Evolutionary conservation across 2,329 filamentous ascomycete species (phyloP).

Genomic region (Neospermospora avenae): DNA sequence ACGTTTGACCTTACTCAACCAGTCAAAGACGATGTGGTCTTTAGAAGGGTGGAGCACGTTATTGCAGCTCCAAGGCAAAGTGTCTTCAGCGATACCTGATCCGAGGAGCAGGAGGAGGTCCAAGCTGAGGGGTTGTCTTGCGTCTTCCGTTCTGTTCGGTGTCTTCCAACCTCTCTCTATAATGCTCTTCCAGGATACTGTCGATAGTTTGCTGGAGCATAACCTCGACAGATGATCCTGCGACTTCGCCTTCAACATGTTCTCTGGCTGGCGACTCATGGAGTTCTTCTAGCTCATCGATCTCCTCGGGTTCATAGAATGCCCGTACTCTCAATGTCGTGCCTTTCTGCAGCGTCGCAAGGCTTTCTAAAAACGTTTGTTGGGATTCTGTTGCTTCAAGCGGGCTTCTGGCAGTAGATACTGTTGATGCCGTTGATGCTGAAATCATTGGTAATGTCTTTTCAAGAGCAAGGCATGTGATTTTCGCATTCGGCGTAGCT

Average conservation of each 20-base stretch:
- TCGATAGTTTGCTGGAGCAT: conserved; percentile 9
- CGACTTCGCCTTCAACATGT: not conserved
- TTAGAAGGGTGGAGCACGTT: too few relatives aligned
- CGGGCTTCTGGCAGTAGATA: not conserved
- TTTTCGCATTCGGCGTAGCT: not conserved
- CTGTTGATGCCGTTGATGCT: not conserved
- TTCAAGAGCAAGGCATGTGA: not conserved
- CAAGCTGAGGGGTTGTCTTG: not conserved
- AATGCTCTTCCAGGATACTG: conserved; percentile 3
- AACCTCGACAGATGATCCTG: not conserved
- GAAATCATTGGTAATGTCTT: not conserved
- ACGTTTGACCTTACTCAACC: too few relatives aligned
- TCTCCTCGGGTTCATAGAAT: not conserved
- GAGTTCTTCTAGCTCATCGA: not conserved
- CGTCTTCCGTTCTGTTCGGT: too few relatives aligned
- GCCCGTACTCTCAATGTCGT: not conserved
- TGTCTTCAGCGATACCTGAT: not conserved
- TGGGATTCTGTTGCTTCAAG: conserved; percentile 7
- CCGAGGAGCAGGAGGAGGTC: not conserved
- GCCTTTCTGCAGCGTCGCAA: not conserved
- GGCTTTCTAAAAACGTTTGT: not conserved
- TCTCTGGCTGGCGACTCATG: conserved; percentile 4
- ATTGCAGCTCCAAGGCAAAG: not conserved
- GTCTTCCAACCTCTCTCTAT: not conserved
- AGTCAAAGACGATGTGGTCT: too few relatives aligned